Evolutionary conservation across 2,329 filamentous ascomycete species (phyloP).

Genomic region (Colletotrichum incanum): DNA sequence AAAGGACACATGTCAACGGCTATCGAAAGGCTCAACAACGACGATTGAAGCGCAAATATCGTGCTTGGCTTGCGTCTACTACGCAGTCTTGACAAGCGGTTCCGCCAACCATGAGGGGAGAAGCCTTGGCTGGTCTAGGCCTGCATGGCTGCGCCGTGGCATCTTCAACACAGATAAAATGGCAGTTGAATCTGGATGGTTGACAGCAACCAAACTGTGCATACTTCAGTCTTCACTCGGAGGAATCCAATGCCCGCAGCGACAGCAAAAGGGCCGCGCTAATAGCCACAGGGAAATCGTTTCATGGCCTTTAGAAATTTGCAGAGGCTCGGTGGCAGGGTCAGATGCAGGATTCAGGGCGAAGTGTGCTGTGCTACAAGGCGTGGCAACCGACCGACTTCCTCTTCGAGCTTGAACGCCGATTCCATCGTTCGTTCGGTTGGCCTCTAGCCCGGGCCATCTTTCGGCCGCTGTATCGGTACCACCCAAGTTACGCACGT

Average conservation of each 20-base stretch:
- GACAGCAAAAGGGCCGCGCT: slow-evolving; percentile 28
- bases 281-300: slow-evolving; percentile 14
- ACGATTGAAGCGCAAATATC: neutral
- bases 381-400: slow-evolving; percentile 39
- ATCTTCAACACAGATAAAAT: slow-evolving; percentile 4
- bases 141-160: slow-evolving; percentile 5
- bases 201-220: neutral
- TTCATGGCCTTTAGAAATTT: slow-evolving; percentile 35
- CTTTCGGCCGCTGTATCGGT: slow-evolving; percentile 19
- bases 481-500: slow-evolving; percentile 26
- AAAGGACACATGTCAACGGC: neutral
- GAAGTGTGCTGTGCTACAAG: slow-evolving; percentile 23
- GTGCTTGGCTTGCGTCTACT: neutral
- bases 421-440: slow-evolving; percentile 33
- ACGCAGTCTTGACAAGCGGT: neutral
- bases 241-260: slow-evolving; percentile 6
- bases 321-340: slow-evolving; percentile 28
- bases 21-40: neutral
- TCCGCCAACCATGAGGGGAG: neutral
- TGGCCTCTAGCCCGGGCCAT: slow-evolving; percentile 24
- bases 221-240: neutral
- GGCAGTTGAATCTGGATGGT: slow-evolving; percentile 3
- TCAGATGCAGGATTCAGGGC: slow-evolving; percentile 42
- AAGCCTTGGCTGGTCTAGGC: slow-evolving; percentile 13
- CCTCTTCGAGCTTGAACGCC: slow-evolving; percentile 41